phyloP scores from a whole-genome alignment of 768 basidiomycete species.

The Filobasidium wieringae region DNA sequence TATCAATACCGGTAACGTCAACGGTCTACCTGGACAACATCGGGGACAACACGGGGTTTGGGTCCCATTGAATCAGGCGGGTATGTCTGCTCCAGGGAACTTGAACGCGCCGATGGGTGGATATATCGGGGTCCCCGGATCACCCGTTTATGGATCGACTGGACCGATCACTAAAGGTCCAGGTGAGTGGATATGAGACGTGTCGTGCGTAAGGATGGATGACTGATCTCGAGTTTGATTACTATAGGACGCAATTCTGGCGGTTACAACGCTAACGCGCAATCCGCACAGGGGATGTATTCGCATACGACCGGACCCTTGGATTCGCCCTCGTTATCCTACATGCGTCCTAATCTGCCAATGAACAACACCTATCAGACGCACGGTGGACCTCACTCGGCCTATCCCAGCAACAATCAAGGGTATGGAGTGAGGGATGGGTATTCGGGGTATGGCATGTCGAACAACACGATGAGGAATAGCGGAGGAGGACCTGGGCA shows the following conservation, averaged over 20 bases:
- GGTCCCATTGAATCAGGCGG: conserved; percentile 9
- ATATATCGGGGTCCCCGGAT: neutral
- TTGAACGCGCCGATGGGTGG: neutral
- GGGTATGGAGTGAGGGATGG: neutral
- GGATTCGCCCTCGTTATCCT: conserved; percentile 6
- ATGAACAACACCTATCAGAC: neutral
- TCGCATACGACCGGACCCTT: conserved; percentile 11
- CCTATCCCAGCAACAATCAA: neutral
- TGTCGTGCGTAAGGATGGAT: no score
- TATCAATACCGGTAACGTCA: neutral
- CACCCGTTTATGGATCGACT: neutral
- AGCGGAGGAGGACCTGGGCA: neutral
- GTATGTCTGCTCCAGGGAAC: neutral
- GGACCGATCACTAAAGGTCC: neutral
- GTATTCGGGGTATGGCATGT: neutral
- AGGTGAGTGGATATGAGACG: neutral
- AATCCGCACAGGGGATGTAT: conserved; percentile 4
- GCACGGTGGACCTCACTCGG: neutral
- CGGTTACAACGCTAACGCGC: neutral
- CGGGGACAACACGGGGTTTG: conserved; percentile 9
- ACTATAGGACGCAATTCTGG: no score
- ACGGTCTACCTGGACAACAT: neutral
- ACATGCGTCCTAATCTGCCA: conserved; percentile 2
- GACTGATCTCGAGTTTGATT: no score
- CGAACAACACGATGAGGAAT: neutral